Evolutionary conservation across 345 rosid species (phyloP), one percentile per base, ranked within the genome.

Genomic region (Xanthoceras sorbifolium): DNA sequence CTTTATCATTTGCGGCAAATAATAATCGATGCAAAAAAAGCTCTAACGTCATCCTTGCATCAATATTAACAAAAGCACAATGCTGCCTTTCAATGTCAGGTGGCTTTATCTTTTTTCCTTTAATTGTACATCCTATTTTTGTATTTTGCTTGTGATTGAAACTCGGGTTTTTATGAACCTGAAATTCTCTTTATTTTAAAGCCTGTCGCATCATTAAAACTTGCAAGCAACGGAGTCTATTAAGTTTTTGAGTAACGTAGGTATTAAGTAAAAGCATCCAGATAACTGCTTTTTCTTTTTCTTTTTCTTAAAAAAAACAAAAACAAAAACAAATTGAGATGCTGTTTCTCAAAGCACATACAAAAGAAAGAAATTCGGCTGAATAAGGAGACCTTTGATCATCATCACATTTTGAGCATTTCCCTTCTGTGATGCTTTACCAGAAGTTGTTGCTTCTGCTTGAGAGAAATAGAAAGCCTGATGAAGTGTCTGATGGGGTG

Each of bases 101-200:
- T 29, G 32, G 20, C 68, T 32, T 64, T 34, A 5, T 20, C 8
- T 34, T 31, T 12, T 32, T 20, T 28, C 48, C 60, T 54, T 31
- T 14, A 20, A 20, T 6, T 23, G 54, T 3, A 18, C 4, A 5
- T 28, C 9, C 26, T 7, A 38, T 57, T 9, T 25, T 60, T 63
- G 52, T 17, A 32, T 36, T 44, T 54, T 54, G 26, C 60, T 54
- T 17, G 23, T 54, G 14, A 60, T 72, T 42, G 40, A 32, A 32
- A 32, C 64, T 71, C 52, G 11, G 74, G 46, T 12, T 5, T 70
- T 32, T 63, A 70, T 70, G 63, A n/a, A 70, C 25, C 44, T n/a
- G 59, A 25, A 31, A 10, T 22, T 18, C 46, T 44, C 34, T 20
- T 23, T 36, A 38, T 38, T 65, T 59, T 14, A 38, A 14, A 12